Base-by-base conservation (phyloP, 768 basidiomycete species). In the Mycena rebaudengoi region DNA sequence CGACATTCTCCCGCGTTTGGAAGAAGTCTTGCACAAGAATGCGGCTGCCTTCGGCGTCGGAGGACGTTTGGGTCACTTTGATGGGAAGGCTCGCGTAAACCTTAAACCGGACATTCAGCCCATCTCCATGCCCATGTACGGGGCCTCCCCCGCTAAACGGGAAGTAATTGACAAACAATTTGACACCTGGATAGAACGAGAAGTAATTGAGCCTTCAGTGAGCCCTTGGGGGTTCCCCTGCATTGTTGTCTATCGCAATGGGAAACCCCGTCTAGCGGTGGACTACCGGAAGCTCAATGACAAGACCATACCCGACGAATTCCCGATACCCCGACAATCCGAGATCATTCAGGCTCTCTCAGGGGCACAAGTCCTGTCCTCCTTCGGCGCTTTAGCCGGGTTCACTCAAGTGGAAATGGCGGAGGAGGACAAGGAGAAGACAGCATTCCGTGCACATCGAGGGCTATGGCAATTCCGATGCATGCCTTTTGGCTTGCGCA, bases 201-300 rank as follows among this genome's bases (percentile, higher is more conserved):
- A 65, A 7, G 70, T 79, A 4, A 77, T 79, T 11, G 76, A 79
- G 55, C 70, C 68, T 0, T 76, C 73, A 0, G 39, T 63, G 5
- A 78, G 76, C 44, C 64, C 59, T 21, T 57, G 55, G 55, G 55
- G 55, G 12, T 57, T 57, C n/a, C 44, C 55, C 1, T 69, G 68
- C 5, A 52, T 76, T 4, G 77, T 81, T 2, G 75, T 74, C 0
- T 81, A 81, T 53, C 59, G 75, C 0, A 79, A 81, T 32, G 69
- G 71, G 0, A 82, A 82, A 60, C 73, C 79, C 0, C 64, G 76
- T 0, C 61, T 82, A 25, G 73, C 71, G 10, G 64, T 82, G 1
- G 78, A 82, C 55, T 78, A 76, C 43, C 37, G 48, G 2, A 60
- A 69, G 30, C 45, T 65, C 21, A 63, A 58, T 32, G 55, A 32